These are phyloP conservation scores for Stenogyne calaminthoides DNA, from an alignment of 305 asterid species.

Conservation along the genomic window DNA sequence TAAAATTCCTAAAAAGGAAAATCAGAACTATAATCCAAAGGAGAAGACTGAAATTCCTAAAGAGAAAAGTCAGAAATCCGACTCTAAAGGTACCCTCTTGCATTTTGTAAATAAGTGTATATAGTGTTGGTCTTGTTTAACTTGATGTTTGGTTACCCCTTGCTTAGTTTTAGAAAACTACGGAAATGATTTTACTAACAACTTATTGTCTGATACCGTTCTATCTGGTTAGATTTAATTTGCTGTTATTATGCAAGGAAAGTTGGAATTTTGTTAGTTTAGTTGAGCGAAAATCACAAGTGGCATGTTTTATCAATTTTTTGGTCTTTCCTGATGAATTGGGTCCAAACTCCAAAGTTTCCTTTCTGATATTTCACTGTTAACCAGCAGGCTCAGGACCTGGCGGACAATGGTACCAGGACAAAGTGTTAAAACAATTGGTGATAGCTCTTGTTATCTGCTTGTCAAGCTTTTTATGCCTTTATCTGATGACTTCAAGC, in stretches of 20 bases:
- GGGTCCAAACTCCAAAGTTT: neutral
- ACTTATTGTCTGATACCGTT: neutral
- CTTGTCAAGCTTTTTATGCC: conserved; percentile 36
- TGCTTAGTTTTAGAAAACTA: neutral
- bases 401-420: conserved; percentile 40
- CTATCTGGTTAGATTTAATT: conserved; percentile 15
- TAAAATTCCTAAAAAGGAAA: conserved; percentile 49
- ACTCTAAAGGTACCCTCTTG: conserved; percentile 47
- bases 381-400: conserved; percentile 38
- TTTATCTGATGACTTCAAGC: conserved; percentile 25
- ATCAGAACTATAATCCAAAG: conserved; percentile 63
- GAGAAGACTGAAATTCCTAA: conserved; percentile 55
- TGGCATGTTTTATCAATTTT: neutral
- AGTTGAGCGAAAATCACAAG: neutral
- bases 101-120: neutral
- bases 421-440: conserved; percentile 30
- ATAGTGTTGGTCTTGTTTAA: neutral
- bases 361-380: conserved; percentile 15
- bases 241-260: neutral
- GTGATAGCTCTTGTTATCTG: conserved; percentile 17
- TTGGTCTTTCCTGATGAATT: neutral
- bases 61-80: conserved; percentile 49
- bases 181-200: neutral
- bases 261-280: neutral
- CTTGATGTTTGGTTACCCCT: neutral